Percentiles rank a stretch among this genome's conserved stretches.
These are phyloP conservation scores for Boletellus sp. DNA, from an alignment of 768 basidiomycete genomes.

Conservation along the genomic window DNA sequence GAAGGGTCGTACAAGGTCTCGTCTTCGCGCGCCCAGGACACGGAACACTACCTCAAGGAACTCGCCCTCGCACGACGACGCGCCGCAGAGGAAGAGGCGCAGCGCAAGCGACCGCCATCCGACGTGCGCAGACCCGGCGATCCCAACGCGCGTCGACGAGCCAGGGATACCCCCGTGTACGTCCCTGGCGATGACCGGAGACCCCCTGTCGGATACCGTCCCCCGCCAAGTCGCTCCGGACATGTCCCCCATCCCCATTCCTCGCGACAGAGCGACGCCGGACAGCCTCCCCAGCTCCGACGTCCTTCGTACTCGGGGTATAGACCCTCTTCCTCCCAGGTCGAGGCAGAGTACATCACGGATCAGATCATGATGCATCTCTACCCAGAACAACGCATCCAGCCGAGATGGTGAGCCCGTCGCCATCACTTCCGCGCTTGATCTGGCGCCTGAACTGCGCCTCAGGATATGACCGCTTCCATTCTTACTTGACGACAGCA, in stretches of 20 bases:
- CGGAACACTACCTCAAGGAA: conserved; percentile 31
- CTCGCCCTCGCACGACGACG: conserved; percentile 21
- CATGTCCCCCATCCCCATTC: background rate
- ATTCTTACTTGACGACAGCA: background rate
- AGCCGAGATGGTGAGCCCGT: conserved; percentile 30
- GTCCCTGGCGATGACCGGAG: conserved; percentile 4
- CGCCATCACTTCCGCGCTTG: background rate
- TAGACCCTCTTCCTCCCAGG: conserved; percentile 25
- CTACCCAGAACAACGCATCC: conserved; percentile 32
- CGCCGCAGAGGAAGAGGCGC: conserved; percentile 24
- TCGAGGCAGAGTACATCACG: conserved; percentile 29
- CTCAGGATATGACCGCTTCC: conserved; percentile 21
- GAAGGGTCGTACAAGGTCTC: conserved; percentile 34
- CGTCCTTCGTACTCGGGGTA: conserved; percentile 11
- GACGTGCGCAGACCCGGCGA: conserved; percentile 26
- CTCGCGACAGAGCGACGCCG: conserved; percentile 19
- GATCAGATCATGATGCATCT: conserved; percentile 35
- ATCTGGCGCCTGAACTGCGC: background rate
- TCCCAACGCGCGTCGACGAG: conserved; percentile 13
- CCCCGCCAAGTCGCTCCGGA: conserved; percentile 3
- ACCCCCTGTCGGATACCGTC: background rate
- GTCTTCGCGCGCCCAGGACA: conserved; percentile 32
- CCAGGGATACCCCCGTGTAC: conserved; percentile 10
- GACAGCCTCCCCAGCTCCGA: conserved; percentile 15
- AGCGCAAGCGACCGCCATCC: conserved; percentile 28